These are phyloP conservation scores for Lactarius trivialis DNA, from an alignment of 768 basidiomycete species.

Conservation along the genomic window DNA sequence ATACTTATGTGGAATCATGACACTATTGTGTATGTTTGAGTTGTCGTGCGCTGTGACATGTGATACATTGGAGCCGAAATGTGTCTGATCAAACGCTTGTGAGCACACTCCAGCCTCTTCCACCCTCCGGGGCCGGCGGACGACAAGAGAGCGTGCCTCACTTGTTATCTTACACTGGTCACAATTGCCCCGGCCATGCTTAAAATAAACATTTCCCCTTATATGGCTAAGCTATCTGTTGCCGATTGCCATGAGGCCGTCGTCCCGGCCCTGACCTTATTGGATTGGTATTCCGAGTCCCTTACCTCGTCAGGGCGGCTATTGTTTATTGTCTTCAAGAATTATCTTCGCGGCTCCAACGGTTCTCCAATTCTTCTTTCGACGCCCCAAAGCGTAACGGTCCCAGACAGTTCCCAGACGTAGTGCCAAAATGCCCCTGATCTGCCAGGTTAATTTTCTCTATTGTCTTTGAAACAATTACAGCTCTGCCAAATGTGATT, in stretches of 20 bases:
- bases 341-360: not conserved
- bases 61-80: too few relatives aligned
- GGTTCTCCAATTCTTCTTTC: too few relatives aligned
- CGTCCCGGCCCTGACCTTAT: too few relatives aligned
- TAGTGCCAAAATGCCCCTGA: not conserved
- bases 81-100: too few relatives aligned
- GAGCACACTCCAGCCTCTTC: too few relatives aligned
- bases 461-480: not conserved
- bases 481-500: too few relatives aligned
- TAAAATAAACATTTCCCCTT: not conserved
- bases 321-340: not conserved
- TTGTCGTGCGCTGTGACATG: too few relatives aligned
- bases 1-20: not conserved
- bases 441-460: not conserved
- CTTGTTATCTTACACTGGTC: not conserved
- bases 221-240: not conserved
- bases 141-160: not conserved
- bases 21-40: too few relatives aligned
- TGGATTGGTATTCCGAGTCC: not conserved
- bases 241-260: not conserved
- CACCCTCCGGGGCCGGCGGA: not conserved
- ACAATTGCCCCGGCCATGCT: not conserved
- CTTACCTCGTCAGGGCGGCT: not conserved
- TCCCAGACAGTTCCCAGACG: not conserved
- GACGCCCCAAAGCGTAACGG: not conserved